Evolutionary conservation across 2,329 filamentous ascomycete genomes (phyloP), one percentile per base, ranked within the genome.

Genomic region (Colletotrichum destructivum): DNA sequence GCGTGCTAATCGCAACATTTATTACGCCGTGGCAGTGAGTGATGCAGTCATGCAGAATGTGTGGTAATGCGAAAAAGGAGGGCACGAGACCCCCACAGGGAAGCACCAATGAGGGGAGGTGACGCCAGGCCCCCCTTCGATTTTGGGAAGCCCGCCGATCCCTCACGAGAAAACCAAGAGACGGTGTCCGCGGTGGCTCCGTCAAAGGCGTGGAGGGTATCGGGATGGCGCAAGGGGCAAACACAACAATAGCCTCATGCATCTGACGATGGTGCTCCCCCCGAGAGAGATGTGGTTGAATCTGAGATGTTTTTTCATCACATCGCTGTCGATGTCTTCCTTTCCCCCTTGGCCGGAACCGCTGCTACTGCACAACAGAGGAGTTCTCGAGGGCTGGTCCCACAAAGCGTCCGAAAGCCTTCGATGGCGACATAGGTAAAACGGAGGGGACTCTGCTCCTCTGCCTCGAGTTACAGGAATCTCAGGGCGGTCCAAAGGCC

Each of bases 21-120:
- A 23, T 31, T 21, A 18, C 15, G 57, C 42, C 8, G 15, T 13
- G 13, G 57, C 15, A 38, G 16, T 31, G 4, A 15, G 12, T 35
- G 42, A 61, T 46, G 42, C 23, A 46, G 47, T 42, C 21, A 42
- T n/a, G 40, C 61, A 15, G 23, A 55, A 54, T 26, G 35, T 66
- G 55, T 66, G 55, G 16, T 55, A 47, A 46, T 54, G 56, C 55
- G 60, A 55, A 62, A 9, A 26, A 59, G 23, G 59, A 72, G 69
- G 69, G 65, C 65, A 64, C 35, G 59, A 60, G 65, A 69, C 65
- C 69, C 40, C 60, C 57, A 59, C 64, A 44, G 49, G 47, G 26
- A 12, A 57, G 69, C 59, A 69, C 69, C 64, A 69, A 63, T 71
- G 57, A 71, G 59, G 63, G 55, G 64, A 69, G 51, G 69, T 71